Base-by-base conservation (phyloP, 2,329 filamentous ascomycete species). In the Geoglossum cookeanum region DNA sequence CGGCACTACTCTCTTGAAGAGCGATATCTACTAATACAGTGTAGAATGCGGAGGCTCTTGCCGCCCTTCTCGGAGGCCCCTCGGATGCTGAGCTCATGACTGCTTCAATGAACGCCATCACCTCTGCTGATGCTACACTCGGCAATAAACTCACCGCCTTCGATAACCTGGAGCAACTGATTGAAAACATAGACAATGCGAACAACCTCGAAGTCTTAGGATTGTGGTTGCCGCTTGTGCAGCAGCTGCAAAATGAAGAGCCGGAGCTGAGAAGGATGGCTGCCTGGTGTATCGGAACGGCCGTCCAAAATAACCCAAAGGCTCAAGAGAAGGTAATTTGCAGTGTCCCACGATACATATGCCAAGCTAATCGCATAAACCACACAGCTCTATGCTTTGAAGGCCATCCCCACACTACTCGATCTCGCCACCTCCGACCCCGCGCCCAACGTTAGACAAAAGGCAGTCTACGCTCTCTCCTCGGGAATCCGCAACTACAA, bases 61-160 rank as follows among this genome's bases (percentile, higher is more conserved):
- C 79, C 48, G 76, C 84, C 13, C 76, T 96, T 57, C 78, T 94
- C 66, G 89, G 89, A 70, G 88, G 85, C 0, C 87, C 87, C 47
- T 88, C 84, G 1, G 91, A 98, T 61, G 89, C 92, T 27, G 88
- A 97, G 60, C 78, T 94, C 56, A 97, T 98, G 92, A 81, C 80
- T 64, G 80, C 84, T 56, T 78, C 85, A 61, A 94, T 98, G 81
- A 77, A 78, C 32, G 80, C 85, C 58, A 84, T 96, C 66, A 77
- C 75, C 8, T 80, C 81, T 17, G 62, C 72, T 7, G 77, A 84
- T 58, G 73, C 84, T 58, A 78, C 79, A 3, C 75, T 91, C 55
- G 84, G 88, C 48, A 80, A 87, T 70, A 88, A 87, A 69, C 71
- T 94, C 57, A 79, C 83, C 58, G 90, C 90, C 42, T 94, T 94